Evolutionary conservation across 2,329 filamentous ascomycete genomes (phyloP).

Genomic region (Gaeumannomyces sp.): DNA sequence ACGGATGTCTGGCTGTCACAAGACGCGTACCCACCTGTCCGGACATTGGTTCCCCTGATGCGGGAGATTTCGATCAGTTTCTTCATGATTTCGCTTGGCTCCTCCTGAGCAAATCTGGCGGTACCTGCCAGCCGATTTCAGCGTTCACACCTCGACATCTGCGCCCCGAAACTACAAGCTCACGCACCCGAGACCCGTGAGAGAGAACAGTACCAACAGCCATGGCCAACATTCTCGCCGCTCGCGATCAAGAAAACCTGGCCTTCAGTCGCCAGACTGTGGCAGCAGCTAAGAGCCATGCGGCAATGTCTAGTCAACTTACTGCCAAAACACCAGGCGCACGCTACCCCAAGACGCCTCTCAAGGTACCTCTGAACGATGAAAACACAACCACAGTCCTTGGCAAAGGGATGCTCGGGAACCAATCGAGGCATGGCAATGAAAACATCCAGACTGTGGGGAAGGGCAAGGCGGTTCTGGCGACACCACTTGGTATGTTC

Average conservation of each 20-base stretch:
- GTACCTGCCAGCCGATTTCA: neutral
- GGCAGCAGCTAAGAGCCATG: slow-evolving; percentile 65
- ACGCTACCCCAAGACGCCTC: slow-evolving; percentile 74
- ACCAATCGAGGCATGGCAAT: slow-evolving; percentile 45
- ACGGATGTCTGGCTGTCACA: neutral
- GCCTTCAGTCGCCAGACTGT: slow-evolving; percentile 67
- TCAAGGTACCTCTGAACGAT: slow-evolving; percentile 71
- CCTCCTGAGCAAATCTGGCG: neutral
- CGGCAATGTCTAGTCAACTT: slow-evolving; percentile 30
- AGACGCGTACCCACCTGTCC: neutral
- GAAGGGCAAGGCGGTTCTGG: slow-evolving; percentile 57
- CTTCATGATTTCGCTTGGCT: neutral
- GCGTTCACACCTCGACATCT: neutral
- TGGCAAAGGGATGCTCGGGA: slow-evolving; percentile 53
- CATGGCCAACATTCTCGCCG: slow-evolving; percentile 34
- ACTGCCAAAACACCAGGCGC: slow-evolving; percentile 73
- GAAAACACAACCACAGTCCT: slow-evolving; percentile 62
- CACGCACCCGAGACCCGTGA: neutral
- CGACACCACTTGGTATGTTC: slow-evolving; percentile 71
- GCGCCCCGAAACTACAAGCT: neutral
- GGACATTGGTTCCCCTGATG: neutral
- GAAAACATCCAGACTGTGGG: slow-evolving; percentile 47
- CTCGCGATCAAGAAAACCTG: slow-evolving; percentile 83
- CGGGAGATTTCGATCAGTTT: neutral
- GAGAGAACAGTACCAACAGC: neutral